Evolutionary conservation across 495 filamentous ascomycete species (phyloP), one percentile per base, ranked within the genome.

Genomic region (Podospora appendiculata): DNA sequence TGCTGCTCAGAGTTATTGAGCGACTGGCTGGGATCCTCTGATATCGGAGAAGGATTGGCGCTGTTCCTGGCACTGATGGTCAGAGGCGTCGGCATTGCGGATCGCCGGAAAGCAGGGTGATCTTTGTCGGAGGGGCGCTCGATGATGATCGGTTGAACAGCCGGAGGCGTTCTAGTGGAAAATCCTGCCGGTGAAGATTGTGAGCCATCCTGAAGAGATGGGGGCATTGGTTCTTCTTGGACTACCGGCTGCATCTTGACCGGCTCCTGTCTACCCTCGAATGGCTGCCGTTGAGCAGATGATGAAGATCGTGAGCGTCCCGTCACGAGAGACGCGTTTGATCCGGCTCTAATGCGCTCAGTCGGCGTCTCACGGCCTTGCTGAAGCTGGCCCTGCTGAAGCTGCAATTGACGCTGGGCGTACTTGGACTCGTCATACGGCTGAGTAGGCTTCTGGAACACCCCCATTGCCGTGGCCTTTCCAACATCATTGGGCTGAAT

Each of bases 341-440:
- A 61, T 33, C 70, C 73, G 35, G 69, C 51, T 8, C 66, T 60
- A 44, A 61, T 52, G 18, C 58, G 57, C 32, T 59, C 63, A 0
- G 66, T 73, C 5, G 76, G 74, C 8, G 73, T 75, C 41, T 80
- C 75, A 19, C 77, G 76, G 18, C 84, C 86, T 62, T 87, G 80
- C 48, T 89, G 87, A 68, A 93, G 78, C 60, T 86, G 84, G 25
- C 84, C 86, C 62, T 87, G 80, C 48, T 89, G 87, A 69, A 93
- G 78, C 60, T 86, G 84, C 34, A 87, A 65, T 57, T 94, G 88
- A 34, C 90, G 83, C 58, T 90, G 84, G 8, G 85, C 80, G 52
- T 91, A 96, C 58, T 88, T 87, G 38, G 86, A 81, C 58, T 96
- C 90, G 58, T 93, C 87, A 49, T 90, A 95, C 8, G 79, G 74